These are phyloP conservation scores for Neurospora pannonica DNA, from an alignment of 495 filamentous ascomycete species.

Conservation along the genomic window DNA sequence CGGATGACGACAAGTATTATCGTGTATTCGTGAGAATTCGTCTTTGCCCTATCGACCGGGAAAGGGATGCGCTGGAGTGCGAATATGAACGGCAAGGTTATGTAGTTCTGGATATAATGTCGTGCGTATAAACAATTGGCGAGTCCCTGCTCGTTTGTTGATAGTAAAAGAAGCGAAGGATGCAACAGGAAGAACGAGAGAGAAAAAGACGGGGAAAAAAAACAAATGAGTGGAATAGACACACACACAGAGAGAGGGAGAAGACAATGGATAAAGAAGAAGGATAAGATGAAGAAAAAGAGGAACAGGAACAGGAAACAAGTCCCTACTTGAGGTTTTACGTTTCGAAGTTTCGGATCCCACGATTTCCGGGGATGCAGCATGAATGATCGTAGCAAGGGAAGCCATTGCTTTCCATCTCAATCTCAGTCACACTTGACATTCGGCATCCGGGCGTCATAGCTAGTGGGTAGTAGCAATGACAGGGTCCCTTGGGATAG, in stretches of 20 bases:
- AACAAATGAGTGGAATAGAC: background rate
- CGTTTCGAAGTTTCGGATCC: background rate
- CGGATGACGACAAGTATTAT: background rate
- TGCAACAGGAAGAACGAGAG: background rate
- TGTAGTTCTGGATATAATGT: conserved; percentile 9
- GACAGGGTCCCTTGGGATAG: background rate
- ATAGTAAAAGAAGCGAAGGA: background rate
- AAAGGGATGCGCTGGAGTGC: conserved; percentile 5
- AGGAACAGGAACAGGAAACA: conserved; percentile 30
- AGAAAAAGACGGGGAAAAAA: background rate
- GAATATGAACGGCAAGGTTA: conserved; percentile 3
- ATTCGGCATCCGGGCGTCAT: background rate
- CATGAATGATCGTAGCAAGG: conserved; percentile 39
- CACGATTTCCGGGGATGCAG: conserved; percentile 10
- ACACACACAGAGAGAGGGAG: background rate
- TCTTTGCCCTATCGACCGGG: background rate
- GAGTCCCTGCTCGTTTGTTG: conserved; percentile 46
- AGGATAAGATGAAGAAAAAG: conserved; percentile 19
- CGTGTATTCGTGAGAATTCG: background rate
- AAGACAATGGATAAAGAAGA: conserved; percentile 30
- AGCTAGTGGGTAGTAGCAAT: background rate
- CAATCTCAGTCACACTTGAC: background rate
- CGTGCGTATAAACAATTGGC: conserved; percentile 22
- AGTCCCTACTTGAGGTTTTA: conserved; percentile 1
- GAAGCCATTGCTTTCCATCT: background rate